Percentiles rank a stretch among this genome's conserved stretches.
phyloP scores from a whole-genome alignment of 345 rosid genomes.

The Orychophragmus violaceus region DNA sequence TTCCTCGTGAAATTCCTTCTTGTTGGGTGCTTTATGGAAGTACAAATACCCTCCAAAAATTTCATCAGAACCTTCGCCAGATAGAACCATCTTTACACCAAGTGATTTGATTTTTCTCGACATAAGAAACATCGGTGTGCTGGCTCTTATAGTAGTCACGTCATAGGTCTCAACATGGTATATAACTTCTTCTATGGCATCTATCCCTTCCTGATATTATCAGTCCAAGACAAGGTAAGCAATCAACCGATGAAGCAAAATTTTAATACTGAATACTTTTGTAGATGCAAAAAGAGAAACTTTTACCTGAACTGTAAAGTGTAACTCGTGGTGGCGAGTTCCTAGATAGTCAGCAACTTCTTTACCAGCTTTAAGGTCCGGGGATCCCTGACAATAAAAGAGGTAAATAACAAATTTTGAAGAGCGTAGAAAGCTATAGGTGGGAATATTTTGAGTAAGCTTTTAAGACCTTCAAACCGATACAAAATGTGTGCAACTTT shows the following conservation, averaged over 20 bases:
- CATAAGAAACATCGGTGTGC: constrained; percentile 93
- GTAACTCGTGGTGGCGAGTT: constrained; percentile 73
- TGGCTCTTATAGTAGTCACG: constrained; percentile 81
- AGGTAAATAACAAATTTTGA: neutral
- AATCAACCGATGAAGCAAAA: neutral
- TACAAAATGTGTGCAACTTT: constrained; percentile 64
- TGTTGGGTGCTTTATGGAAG: constrained; percentile 83
- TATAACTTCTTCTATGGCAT: constrained; percentile 83
- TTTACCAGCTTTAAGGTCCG: constrained; percentile 68
- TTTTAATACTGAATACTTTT: neutral
- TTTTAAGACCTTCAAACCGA: constrained; percentile 62
- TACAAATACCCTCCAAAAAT: constrained; percentile 83
- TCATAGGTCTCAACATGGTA: constrained; percentile 83
- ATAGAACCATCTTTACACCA: constrained; percentile 85
- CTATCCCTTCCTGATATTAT: constrained; percentile 65
- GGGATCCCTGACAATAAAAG: constrained; percentile 53
- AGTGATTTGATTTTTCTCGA: constrained; percentile 81
- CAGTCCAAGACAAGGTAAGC: constrained; percentile 5
- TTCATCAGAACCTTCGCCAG: constrained; percentile 91
- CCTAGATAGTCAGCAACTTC: constrained; percentile 79
- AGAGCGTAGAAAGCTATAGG: neutral
- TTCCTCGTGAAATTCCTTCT: constrained; percentile 73
- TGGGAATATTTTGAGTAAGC: constrained; percentile 1
- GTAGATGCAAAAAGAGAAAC: neutral
- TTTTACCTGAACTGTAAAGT: constrained; percentile 76